phyloP scores from a whole-genome alignment of 306 rosid genomes.

The Hippophae gyantsensis region DNA sequence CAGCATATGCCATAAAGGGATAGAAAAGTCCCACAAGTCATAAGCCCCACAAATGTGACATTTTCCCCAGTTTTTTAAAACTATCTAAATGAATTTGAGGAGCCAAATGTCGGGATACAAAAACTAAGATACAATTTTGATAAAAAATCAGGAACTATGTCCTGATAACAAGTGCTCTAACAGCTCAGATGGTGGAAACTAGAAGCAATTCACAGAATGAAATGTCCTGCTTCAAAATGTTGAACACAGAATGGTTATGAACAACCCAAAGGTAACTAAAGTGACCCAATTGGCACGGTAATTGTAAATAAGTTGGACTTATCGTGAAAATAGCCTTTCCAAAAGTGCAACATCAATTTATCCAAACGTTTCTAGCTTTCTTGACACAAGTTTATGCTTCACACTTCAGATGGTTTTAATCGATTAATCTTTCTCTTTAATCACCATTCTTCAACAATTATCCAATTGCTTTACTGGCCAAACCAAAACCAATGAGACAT shows the following conservation, averaged over 20 bases:
- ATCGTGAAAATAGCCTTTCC: too few relatives aligned
- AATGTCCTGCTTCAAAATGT: slow-evolving; percentile 13
- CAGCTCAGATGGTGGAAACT: slow-evolving; percentile 19
- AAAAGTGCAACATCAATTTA: slow-evolving; percentile 2
- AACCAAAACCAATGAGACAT: slow-evolving; percentile 16
- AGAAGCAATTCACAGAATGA: slow-evolving; percentile 18
- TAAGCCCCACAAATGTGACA: slow-evolving; percentile 2
- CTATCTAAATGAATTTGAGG: slow-evolving; percentile 6
- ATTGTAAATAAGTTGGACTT: too few relatives aligned
- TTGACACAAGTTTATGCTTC: slow-evolving; percentile 1
- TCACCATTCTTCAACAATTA: slow-evolving; percentile 8
- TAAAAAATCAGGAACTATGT: slow-evolving; percentile 15
- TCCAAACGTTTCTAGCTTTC: slow-evolving; percentile 14
- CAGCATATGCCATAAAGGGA: slow-evolving; percentile 16
- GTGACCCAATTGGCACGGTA: too few relatives aligned
- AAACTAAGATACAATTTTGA: slow-evolving; percentile 17
- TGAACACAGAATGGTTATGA: slow-evolving; percentile 2
- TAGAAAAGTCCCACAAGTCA: slow-evolving; percentile 6
- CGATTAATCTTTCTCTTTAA: slow-evolving; percentile 8
- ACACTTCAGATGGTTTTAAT: slow-evolving; percentile 6
- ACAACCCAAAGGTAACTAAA: too few relatives aligned
- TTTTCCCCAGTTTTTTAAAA: slow-evolving; percentile 19
- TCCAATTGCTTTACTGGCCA: slow-evolving; percentile 13
- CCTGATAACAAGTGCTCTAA: slow-evolving; percentile 17
- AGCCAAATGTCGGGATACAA: slow-evolving; percentile 17